phyloP scores from a whole-genome alignment of 371 early-diverging fungal genomes.

The Blakeslea trispora region DNA sequence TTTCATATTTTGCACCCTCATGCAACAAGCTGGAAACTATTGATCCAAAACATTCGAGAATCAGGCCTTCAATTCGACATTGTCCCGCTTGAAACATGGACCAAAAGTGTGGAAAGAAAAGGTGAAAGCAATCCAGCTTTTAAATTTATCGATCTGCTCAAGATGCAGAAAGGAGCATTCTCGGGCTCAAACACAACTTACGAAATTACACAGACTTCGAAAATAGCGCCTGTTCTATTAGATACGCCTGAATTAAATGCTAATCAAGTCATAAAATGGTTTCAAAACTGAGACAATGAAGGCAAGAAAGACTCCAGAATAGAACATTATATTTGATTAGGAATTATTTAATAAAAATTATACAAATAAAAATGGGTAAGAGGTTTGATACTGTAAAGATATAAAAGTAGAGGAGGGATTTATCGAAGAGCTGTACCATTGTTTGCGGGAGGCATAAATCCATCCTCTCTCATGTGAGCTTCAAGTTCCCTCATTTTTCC shows the following conservation, averaged over 20 bases:
- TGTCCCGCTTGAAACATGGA: background rate
- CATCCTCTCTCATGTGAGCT: background rate
- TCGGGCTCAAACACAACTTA: background rate
- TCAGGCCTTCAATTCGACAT: background rate
- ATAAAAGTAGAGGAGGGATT: no score
- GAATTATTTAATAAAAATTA: background rate
- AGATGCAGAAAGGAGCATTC: background rate
- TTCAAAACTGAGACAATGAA: background rate
- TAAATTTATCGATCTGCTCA: background rate
- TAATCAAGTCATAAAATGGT: background rate
- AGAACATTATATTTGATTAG: no score
- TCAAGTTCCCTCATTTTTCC: background rate
- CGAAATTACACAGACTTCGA: background rate
- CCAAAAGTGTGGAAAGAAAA: background rate
- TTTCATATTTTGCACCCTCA: background rate
- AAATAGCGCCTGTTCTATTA: background rate
- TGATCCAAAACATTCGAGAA: background rate
- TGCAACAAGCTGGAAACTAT: background rate
- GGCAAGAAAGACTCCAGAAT: no score
- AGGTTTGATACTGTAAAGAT: background rate
- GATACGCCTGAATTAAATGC: background rate
- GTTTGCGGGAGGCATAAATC: background rate
- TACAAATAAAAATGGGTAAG: background rate
- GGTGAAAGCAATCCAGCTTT: background rate
- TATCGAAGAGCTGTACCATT: background rate